Percentiles rank a stretch among this genome's conserved stretches.
These are phyloP conservation scores for Hypomontagnella monticulosa DNA, from an alignment of 495 filamentous ascomycete species.

Conservation along the genomic window DNA sequence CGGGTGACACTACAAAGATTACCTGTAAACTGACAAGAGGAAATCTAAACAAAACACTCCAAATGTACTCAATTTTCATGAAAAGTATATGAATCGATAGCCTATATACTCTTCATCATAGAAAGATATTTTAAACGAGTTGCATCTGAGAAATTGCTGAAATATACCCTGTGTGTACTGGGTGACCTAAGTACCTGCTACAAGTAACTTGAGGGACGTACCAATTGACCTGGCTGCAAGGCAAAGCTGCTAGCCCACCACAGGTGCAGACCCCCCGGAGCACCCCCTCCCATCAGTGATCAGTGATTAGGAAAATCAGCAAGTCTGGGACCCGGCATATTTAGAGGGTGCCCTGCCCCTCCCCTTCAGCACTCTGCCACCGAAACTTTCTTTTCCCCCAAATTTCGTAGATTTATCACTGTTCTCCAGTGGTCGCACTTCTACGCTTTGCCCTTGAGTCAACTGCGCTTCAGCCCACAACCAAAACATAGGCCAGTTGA, in stretches of 20 bases:
- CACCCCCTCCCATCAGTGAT: conserved; percentile 39
- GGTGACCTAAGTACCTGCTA: conserved; percentile 16
- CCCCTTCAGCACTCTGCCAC: conserved; percentile 41
- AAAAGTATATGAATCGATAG: conserved; percentile 8
- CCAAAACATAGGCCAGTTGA: neutral
- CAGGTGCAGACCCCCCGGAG: conserved; percentile 24
- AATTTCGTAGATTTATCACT: conserved; percentile 31
- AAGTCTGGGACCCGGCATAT: conserved; percentile 42
- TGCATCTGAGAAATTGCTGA: conserved; percentile 4
- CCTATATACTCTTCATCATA: neutral
- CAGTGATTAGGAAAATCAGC: conserved; percentile 47
- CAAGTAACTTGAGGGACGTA: conserved; percentile 3
- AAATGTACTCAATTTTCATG: conserved; percentile 3
- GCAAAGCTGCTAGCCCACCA: conserved; percentile 17
- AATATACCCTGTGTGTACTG: conserved; percentile 20
- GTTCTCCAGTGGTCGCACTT: conserved; percentile 23
- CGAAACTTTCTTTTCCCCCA: conserved; percentile 46
- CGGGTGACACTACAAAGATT: conserved; percentile 36
- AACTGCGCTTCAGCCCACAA: neutral
- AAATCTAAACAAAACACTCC: conserved; percentile 8
- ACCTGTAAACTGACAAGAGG: conserved; percentile 19
- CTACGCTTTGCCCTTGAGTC: neutral
- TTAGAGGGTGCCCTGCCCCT: conserved; percentile 47
- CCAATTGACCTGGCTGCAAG: conserved; percentile 27
- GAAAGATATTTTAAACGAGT: conserved; percentile 1